Percentiles rank a stretch among this genome's conserved stretches.
These are phyloP conservation scores for Termitomyces sp. DNA, from an alignment of 768 basidiomycete genomes.

Conservation along the genomic window DNA sequence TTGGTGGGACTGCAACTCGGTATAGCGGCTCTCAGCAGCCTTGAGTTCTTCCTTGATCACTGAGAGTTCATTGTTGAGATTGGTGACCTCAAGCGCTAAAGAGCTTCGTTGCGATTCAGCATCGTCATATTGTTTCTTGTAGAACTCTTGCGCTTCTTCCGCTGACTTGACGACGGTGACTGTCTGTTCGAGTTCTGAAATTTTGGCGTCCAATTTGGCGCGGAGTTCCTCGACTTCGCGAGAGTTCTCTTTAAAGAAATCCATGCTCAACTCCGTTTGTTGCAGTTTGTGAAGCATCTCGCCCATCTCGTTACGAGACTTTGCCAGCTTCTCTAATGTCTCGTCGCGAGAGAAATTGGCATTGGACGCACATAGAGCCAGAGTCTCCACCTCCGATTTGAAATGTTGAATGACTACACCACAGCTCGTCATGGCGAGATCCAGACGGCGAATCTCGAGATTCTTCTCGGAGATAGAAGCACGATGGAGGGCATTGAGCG, in stretches of 20 bases:
- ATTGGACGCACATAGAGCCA: neutral
- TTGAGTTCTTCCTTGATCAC: slow-evolving; percentile 46
- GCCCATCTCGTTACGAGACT: slow-evolving; percentile 16
- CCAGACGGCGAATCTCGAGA: slow-evolving; percentile 25
- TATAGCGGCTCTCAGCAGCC: slow-evolving; percentile 56
- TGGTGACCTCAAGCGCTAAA: slow-evolving; percentile 55
- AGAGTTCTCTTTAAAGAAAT: slow-evolving; percentile 31
- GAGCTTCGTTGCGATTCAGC: slow-evolving; percentile 64
- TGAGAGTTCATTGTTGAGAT: slow-evolving; percentile 55
- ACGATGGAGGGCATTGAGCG: slow-evolving; percentile 17
- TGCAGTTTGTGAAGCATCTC: slow-evolving; percentile 19
- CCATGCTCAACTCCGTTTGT: slow-evolving; percentile 22
- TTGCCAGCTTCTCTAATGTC: slow-evolving; percentile 9
- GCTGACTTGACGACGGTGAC: slow-evolving; percentile 23
- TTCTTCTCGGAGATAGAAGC: slow-evolving; percentile 19
- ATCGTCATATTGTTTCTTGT: slow-evolving; percentile 42
- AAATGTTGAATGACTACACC: slow-evolving; percentile 34
- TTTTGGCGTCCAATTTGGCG: slow-evolving; percentile 25
- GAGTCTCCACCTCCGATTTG: slow-evolving; percentile 20
- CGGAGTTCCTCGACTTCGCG: slow-evolving; percentile 31
- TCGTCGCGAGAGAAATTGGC: slow-evolving; percentile 6
- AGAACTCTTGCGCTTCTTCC: slow-evolving; percentile 30
- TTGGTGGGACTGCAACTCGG: slow-evolving; percentile 58
- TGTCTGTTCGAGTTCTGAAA: slow-evolving; percentile 24
- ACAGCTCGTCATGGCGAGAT: slow-evolving; percentile 27